Evolutionary conservation across 1,284 basidiomycete species (phyloP).

Genomic region (Cutaneotrichosporon arboriforme): DNA sequence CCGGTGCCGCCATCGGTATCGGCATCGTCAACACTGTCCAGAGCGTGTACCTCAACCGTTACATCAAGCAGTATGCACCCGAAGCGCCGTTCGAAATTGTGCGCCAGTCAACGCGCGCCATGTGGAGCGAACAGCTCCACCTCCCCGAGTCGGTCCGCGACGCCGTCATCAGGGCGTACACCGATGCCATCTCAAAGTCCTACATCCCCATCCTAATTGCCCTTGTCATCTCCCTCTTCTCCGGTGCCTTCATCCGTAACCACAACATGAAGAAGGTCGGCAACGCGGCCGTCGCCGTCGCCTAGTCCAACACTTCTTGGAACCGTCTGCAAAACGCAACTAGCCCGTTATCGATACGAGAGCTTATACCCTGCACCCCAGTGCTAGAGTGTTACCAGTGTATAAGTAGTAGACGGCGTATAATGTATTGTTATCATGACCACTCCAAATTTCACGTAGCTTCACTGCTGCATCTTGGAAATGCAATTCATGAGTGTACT

Average conservation of each 20-base stretch:
- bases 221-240: constrained; percentile 40
- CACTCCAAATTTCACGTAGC: no score
- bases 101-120: constrained; percentile 33
- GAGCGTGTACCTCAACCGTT: constrained; percentile 35
- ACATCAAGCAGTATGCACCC: constrained; percentile 29
- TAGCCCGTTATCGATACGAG: no score
- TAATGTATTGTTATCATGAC: no score
- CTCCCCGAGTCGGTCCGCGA: constrained; percentile 33
- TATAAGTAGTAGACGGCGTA: no score
- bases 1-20: constrained; percentile 49
- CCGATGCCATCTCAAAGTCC: constrained; percentile 44
- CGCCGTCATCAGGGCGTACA: constrained; percentile 50
- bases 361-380: no score
- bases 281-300: background rate
- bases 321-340: no score
- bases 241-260: constrained; percentile 46
- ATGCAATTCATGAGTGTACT: no score
- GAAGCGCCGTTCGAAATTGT: constrained; percentile 39
- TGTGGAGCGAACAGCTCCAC: constrained; percentile 24
- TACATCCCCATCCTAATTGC: constrained; percentile 50
- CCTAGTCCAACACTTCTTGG: no score
- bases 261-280: constrained; percentile 46
- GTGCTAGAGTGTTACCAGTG: no score
- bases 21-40: constrained; percentile 49
- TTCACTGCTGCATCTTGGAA: no score